Conservation (phyloP, 345 rosid species). For the Carallia brachiata region DNA sequence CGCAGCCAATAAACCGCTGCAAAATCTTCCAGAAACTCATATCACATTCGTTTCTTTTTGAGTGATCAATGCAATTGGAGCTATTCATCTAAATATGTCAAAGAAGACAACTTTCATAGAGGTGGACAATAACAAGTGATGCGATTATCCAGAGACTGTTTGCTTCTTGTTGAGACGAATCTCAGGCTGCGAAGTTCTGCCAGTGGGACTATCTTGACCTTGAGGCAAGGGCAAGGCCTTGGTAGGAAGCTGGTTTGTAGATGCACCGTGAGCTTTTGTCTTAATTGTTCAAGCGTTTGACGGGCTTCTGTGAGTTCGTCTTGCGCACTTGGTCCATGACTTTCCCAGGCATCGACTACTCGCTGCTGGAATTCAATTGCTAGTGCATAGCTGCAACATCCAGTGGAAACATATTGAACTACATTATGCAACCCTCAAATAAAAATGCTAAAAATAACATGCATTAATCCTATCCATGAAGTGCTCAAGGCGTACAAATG, state of each 20-base stretch:
- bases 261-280: conserved; percentile 50
- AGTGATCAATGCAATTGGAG: neutral
- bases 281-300: conserved; percentile 54
- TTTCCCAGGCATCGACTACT: conserved; percentile 75
- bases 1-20: no score
- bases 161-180: conserved; percentile 17
- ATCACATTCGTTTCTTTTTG: neutral
- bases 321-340: conserved; percentile 64
- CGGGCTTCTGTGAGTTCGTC: conserved; percentile 66
- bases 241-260: conserved; percentile 25
- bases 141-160: conserved; percentile 6
- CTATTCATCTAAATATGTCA: neutral
- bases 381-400: conserved; percentile 59
- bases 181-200: conserved; percentile 15
- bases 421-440: neutral
- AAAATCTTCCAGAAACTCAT: no score
- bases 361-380: conserved; percentile 83
- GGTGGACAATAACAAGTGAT: no score
- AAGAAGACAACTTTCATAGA: neutral
- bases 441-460: neutral
- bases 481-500: neutral
- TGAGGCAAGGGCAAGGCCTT: conserved; percentile 51
- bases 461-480: neutral
- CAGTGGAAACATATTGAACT: conserved; percentile 4
- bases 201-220: conserved; percentile 20